Base-by-base conservation (phyloP, 192 early-diverging fungal species). In the Entophlyctis luteolus region DNA sequence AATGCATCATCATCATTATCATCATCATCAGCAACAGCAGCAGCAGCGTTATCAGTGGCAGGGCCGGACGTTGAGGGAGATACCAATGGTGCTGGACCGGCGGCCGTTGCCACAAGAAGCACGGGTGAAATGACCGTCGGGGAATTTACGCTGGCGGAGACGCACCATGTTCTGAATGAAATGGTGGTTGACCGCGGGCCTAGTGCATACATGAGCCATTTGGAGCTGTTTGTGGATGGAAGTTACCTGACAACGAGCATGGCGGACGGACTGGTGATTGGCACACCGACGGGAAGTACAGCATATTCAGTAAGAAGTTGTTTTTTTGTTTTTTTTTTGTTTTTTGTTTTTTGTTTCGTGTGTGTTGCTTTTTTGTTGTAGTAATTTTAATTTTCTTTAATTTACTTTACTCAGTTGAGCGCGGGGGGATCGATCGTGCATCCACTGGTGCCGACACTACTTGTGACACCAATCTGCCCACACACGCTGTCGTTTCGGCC, bases 401-500 rank as follows among this genome's bases (percentile, higher is more conserved):
- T n/a, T n/a, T n/a, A n/a, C n/a, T n/a, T n/a, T n/a, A 55, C 32
- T 14, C 18, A 75, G 84, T 75, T 92, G 14, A 90, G 93, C n/a
- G 94, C 95, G 0, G 96, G 96, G 36, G 96, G 96, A 0, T 90
- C 93, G 8, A 75, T 99, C 35, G 93, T 93, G 18, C 96, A 99
- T 71, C 96, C 96, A 0, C 93, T 95, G 62, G 93, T 98, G 23
- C 91, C 93, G 12, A 87, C 96, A 0, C 88, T 97, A 36, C 70
- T 85, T 34, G 72, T 85, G n/a, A 84, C 83, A 10, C 83, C 83
- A 12, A 85, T 85, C 71, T 85, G 83, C 60, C 77, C 83, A 22
- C 83, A 81, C 69, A 78, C 80, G 8, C 67, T 81, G 0, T 77
- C 74, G 22, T 99, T 99, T 84, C 85, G 96, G 2, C 95, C 96